Conservation (phyloP, 1,139 yeast genomes). For the Zygosaccharomyces pseudobailii region DNA sequence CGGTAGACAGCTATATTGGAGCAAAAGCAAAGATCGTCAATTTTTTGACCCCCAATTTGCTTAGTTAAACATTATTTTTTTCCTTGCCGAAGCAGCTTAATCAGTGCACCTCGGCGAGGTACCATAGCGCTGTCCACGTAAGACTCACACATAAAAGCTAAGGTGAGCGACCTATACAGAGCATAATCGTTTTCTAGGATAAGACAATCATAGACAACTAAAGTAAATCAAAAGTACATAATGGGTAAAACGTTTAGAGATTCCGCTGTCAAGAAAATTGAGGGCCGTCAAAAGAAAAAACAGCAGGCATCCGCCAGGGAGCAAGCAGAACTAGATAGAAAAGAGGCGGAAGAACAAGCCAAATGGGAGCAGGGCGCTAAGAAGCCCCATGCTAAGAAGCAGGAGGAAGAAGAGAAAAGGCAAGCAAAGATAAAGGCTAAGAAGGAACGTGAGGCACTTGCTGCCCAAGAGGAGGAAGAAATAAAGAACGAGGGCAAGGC, state of each 20-base stretch:
- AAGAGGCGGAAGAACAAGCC: conserved; percentile 30
- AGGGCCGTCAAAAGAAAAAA: conserved; percentile 33
- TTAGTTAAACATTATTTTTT: background rate
- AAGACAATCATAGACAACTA: background rate
- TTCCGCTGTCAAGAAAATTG: conserved; percentile 34
- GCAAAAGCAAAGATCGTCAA: background rate
- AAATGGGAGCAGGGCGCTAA: conserved; percentile 38
- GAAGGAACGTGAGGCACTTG: conserved; percentile 30
- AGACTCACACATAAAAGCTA: background rate
- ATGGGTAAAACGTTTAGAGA: conserved; percentile 37
- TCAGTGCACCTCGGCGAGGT: background rate
- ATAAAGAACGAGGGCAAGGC: conserved; percentile 28
- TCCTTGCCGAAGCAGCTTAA: background rate
- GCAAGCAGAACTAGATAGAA: conserved; percentile 19
- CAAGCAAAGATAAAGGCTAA: conserved; percentile 30
- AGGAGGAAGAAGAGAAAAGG: conserved; percentile 29
- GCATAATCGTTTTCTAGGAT: background rate
- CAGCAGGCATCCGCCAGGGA: conserved; percentile 30
- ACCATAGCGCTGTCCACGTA: background rate
- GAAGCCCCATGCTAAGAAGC: conserved; percentile 28
- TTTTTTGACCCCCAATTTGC: background rate
- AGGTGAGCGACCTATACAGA: background rate
- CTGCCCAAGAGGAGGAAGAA: conserved; percentile 32
- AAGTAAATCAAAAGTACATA: background rate
- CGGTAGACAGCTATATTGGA: background rate